Conservation (phyloP, 208 protist genomes). For the Wallacemonas rigidus region DNA sequence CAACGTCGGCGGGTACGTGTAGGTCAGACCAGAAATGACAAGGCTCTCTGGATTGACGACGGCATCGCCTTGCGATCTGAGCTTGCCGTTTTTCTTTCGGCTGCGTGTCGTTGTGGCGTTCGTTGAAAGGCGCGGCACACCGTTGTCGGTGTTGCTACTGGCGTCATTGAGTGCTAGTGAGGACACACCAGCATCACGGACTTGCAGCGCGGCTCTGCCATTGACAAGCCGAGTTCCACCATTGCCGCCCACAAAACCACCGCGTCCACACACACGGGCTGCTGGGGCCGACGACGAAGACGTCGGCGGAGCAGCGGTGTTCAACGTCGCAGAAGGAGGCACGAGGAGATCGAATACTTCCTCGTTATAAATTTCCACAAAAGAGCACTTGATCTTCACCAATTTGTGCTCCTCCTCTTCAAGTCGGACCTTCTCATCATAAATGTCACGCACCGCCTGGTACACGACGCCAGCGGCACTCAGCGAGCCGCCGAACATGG, state of each 20-base stretch:
- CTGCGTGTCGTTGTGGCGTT: neutral
- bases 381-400: constrained; percentile 67
- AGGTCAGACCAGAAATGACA: constrained; percentile 60
- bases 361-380: constrained; percentile 92
- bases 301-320: neutral
- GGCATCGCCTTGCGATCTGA: neutral
- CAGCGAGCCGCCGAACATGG: constrained; percentile 86
- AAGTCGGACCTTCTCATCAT: constrained; percentile 61
- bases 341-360: constrained; percentile 82
- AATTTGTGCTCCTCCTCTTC: constrained; percentile 55
- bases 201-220: constrained; percentile 44
- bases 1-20: constrained; percentile 49
- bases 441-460: constrained; percentile 81
- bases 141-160: neutral
- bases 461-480: constrained; percentile 81
- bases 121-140: neutral
- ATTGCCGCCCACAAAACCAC: neutral
- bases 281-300: neutral
- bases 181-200: constrained; percentile 35
- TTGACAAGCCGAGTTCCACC: constrained; percentile 12
- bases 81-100: neutral
- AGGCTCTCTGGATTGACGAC: constrained; percentile 40
- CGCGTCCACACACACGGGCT: neutral
- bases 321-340: constrained; percentile 7
- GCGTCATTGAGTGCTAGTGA: neutral